Conservation (phyloP, 73 alveolate genomes). For the Halteria grandinella region DNA sequence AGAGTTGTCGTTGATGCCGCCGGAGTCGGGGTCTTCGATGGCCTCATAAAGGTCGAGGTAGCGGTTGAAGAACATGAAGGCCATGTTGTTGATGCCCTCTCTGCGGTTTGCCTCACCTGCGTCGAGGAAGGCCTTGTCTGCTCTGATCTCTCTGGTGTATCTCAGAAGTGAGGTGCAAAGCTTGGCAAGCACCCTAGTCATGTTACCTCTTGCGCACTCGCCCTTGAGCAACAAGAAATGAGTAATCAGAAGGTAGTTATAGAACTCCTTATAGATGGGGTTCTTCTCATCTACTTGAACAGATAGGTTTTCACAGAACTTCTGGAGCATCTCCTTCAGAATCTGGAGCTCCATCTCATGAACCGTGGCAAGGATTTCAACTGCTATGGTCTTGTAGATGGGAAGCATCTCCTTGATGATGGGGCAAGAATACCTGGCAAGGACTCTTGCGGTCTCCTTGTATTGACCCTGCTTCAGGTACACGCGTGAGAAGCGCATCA, state of each 20-base stretch:
- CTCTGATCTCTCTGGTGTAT: slow-evolving; percentile 95
- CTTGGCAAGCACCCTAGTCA: slow-evolving; percentile 85
- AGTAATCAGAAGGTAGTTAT: slow-evolving; percentile 79
- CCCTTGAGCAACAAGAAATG: slow-evolving; percentile 86
- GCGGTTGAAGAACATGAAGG: slow-evolving; percentile 95
- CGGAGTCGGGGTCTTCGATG: slow-evolving; percentile 97
- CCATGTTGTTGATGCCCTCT: slow-evolving; percentile 86
- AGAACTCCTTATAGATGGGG: slow-evolving; percentile 86
- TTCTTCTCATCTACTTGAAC: slow-evolving; percentile 79
- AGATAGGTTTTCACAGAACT: slow-evolving; percentile 83
- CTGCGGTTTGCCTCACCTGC: slow-evolving; percentile 98
- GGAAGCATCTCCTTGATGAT: slow-evolving; percentile 86
- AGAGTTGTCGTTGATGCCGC: slow-evolving; percentile 91
- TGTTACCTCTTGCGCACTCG: slow-evolving; percentile 80
- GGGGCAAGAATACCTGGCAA: slow-evolving; percentile 94
- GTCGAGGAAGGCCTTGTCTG: slow-evolving; percentile 97
- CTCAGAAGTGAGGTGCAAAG: slow-evolving; percentile 93
- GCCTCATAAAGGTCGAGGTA: slow-evolving; percentile 97
- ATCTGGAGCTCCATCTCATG: slow-evolving; percentile 91
- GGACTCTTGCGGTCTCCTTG: slow-evolving; percentile 93
- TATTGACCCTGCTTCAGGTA: slow-evolving; percentile 91
- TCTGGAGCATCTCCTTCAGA: slow-evolving; percentile 88
- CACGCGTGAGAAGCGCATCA: slow-evolving; percentile 86
- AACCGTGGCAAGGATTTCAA: slow-evolving; percentile 96
- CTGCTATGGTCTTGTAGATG: slow-evolving; percentile 92